These are phyloP conservation scores for Boletus rex-veris DNA, from an alignment of 768 basidiomycete species.

Conservation along the genomic window DNA sequence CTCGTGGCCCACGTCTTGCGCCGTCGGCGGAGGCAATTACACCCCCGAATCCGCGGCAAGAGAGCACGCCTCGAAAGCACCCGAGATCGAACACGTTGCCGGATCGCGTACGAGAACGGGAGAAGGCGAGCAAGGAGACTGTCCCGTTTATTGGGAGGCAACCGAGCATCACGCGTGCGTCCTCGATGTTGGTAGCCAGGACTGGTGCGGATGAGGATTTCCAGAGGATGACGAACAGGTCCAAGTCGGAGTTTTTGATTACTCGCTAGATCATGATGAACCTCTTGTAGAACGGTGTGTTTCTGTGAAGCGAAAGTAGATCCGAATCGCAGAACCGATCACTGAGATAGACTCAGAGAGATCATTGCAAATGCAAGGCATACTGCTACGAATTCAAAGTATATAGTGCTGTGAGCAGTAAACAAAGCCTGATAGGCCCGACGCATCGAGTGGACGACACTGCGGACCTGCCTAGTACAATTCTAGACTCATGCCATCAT, in stretches of 20 bases:
- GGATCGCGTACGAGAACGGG: slow-evolving; percentile 42
- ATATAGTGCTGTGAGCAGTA: slow-evolving; percentile 3
- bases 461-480: slow-evolving; percentile 57
- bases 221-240: slow-evolving; percentile 11
- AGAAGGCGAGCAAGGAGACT: slow-evolving; percentile 17
- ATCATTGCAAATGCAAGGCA: slow-evolving; percentile 4
- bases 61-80: slow-evolving; percentile 24
- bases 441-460: neutral
- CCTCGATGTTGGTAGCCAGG: slow-evolving; percentile 17
- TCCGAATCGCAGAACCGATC: neutral
- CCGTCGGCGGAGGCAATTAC: slow-evolving; percentile 14
- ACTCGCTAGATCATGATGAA: neutral
- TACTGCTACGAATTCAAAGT: slow-evolving; percentile 11
- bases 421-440: neutral
- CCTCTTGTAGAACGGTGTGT: neutral
- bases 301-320: neutral
- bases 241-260: slow-evolving; percentile 18
- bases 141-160: slow-evolving; percentile 27
- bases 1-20: slow-evolving; percentile 20
- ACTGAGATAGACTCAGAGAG: neutral
- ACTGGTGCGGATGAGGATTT: neutral
- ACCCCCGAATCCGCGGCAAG: slow-evolving; percentile 11
- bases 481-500: slow-evolving; percentile 92
- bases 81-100: slow-evolving; percentile 35
- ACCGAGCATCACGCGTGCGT: slow-evolving; percentile 16